These are phyloP conservation scores for Thelephora terrestris DNA, from an alignment of 1,284 basidiomycete species.

Conservation along the genomic window DNA sequence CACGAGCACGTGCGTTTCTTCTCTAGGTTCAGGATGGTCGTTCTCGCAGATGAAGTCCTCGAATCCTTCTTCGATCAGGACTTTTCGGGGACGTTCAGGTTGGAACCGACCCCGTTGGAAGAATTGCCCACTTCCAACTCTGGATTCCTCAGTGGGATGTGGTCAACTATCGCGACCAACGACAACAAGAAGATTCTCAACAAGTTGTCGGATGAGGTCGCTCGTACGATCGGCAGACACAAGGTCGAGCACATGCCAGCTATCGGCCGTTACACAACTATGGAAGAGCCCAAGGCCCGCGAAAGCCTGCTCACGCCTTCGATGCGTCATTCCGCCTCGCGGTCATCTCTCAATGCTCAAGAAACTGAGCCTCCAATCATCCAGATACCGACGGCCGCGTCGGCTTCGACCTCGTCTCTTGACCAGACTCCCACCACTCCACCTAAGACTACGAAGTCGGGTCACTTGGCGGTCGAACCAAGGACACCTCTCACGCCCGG, in stretches of 20 bases:
- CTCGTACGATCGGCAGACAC: conserved; percentile 87
- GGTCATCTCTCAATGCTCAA: conserved; percentile 34
- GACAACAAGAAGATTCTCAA: conserved; percentile 82
- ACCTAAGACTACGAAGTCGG: conserved; percentile 11
- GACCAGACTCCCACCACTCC: conserved; percentile 6
- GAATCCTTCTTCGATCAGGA: conserved; percentile 94
- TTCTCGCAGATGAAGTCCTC: conserved; percentile 87
- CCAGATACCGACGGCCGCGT: conserved; percentile 28
- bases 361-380: conserved; percentile 5
- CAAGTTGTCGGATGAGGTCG: conserved; percentile 85
- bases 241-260: conserved; percentile 76
- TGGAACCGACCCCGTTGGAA: conserved; percentile 63
- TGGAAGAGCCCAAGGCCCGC: conserved; percentile 81
- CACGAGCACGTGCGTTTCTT: not conserved
- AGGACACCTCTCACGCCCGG: conserved; percentile 1
- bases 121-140: conserved; percentile 46
- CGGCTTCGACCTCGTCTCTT: conserved; percentile 12
- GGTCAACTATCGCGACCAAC: conserved; percentile 82
- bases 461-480: conserved; percentile 14
- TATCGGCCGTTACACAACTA: conserved; percentile 73
- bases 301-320: conserved; percentile 73
- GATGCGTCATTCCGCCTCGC: conserved; percentile 50
- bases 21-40: conserved; percentile 90
- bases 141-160: conserved; percentile 74
- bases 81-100: conserved; percentile 76